These are phyloP conservation scores for Edaphochlamys debaryana DNA, from an alignment of 139 green algal genomes.

Conservation along the genomic window DNA sequence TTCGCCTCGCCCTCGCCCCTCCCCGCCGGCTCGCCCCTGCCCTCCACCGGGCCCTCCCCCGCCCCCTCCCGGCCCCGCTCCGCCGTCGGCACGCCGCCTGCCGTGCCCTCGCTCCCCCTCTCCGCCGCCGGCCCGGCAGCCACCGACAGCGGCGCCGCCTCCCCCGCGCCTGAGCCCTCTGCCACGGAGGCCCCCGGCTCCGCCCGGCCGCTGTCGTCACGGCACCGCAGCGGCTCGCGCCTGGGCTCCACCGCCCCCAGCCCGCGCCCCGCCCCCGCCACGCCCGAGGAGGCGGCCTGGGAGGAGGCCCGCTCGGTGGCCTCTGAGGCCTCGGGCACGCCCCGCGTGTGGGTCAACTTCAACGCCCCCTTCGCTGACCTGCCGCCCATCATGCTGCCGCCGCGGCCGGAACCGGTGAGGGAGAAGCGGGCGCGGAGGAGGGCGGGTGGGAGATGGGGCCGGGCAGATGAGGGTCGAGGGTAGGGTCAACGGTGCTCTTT, in stretches of 20 bases:
- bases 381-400: constrained; percentile 60
- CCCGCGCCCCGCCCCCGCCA: background rate
- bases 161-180: background rate
- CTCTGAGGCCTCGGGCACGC: constrained; percentile 36
- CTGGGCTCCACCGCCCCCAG: no score
- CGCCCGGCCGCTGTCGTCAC: constrained; percentile 8
- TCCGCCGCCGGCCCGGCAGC: no score
- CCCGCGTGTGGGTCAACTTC: constrained; percentile 66
- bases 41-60: no score
- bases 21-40: background rate
- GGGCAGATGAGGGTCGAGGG: background rate
- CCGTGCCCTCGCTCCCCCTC: no score
- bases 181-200: background rate
- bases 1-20: no score
- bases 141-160: background rate
- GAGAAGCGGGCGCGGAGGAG: no score
- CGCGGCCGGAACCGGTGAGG: constrained; percentile 46
- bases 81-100: no score
- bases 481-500: no score
- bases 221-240: background rate
- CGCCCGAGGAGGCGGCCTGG: constrained; percentile 45
- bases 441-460: background rate
- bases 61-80: background rate
- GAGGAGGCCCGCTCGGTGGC: constrained; percentile 35
- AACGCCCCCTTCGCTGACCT: constrained; percentile 62